Conservation (phyloP, 495 filamentous ascomycete genomes). For the Lentithecium fluviatile region DNA sequence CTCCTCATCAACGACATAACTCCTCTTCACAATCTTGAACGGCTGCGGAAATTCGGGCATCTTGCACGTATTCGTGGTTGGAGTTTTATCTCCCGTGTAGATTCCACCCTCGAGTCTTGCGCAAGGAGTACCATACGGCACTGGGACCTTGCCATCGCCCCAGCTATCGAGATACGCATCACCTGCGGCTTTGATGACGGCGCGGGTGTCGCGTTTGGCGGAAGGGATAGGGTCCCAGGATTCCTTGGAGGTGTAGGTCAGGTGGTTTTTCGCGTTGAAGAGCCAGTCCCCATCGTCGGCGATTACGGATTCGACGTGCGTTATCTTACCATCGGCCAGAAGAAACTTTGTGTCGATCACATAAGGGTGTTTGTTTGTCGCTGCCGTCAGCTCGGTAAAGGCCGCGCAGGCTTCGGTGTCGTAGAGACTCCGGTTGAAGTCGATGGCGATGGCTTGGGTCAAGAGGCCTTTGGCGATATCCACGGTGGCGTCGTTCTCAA, state of each 20-base stretch:
- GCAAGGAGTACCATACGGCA: constrained; percentile 51
- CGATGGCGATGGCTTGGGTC: constrained; percentile 19
- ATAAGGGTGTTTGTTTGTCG: constrained; percentile 20
- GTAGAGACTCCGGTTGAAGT: constrained; percentile 26
- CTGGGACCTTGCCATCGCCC: constrained; percentile 44
- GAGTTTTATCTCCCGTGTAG: constrained; percentile 13
- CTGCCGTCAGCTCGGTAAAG: constrained; percentile 29
- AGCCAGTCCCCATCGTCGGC: constrained; percentile 29
- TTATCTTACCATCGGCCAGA: constrained; percentile 20
- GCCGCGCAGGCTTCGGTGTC: constrained; percentile 25
- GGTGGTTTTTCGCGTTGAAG: constrained; percentile 25
- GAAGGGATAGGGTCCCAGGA: constrained; percentile 27
- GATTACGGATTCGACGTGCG: constrained; percentile 24
- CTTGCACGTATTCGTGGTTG: constrained; percentile 18
- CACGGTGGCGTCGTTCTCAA: constrained; percentile 21
- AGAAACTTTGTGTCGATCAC: constrained; percentile 29
- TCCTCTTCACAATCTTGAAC: constrained; percentile 40
- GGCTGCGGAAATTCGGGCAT: constrained; percentile 31
- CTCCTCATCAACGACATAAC: constrained; percentile 32
- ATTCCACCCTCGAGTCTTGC: constrained; percentile 50
- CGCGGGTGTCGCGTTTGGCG: constrained; percentile 21
- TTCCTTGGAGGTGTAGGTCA: constrained; percentile 15
- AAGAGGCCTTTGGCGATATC: constrained; percentile 17
- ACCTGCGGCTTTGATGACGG: constrained; percentile 28
- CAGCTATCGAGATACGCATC: constrained; percentile 40